Evolutionary conservation across 1,284 basidiomycete species (phyloP).

Genomic region (Earliella scabrosa): DNA sequence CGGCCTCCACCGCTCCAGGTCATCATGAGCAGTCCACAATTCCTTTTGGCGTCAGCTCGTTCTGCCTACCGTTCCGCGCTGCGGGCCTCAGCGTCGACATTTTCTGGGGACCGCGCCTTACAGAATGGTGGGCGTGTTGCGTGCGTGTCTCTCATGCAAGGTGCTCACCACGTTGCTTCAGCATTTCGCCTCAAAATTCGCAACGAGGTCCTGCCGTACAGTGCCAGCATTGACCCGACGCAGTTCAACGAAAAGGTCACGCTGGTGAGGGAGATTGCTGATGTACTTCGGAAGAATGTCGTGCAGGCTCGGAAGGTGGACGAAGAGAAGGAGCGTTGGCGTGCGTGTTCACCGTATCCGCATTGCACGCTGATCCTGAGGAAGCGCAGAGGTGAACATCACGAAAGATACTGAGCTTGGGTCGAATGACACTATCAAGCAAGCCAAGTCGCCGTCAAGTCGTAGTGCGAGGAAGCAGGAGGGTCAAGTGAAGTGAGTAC

Average conservation of each 20-base stretch:
- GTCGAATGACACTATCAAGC: constrained; percentile 72
- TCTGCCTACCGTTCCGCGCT: constrained; percentile 74
- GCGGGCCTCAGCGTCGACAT: constrained; percentile 67
- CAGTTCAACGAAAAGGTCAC: constrained; percentile 57
- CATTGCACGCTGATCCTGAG: background rate
- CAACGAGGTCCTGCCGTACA: constrained; percentile 48
- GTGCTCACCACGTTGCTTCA: constrained; percentile 34
- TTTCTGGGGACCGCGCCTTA: constrained; percentile 48
- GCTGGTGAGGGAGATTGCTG: constrained; percentile 65
- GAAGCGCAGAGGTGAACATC: constrained; percentile 57
- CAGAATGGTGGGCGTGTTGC: constrained; percentile 29
- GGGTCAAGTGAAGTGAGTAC: constrained; percentile 29
- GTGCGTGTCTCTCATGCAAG: constrained; percentile 16
- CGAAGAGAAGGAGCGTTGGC: constrained; percentile 53
- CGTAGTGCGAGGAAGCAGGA: constrained; percentile 47
- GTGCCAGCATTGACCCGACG: constrained; percentile 45
- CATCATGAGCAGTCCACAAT: constrained; percentile 33
- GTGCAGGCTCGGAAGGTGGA: constrained; percentile 64
- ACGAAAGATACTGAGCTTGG: constrained; percentile 77
- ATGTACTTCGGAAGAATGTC: constrained; percentile 70
- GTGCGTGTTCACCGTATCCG: constrained; percentile 41
- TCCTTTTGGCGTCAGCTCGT: constrained; percentile 54
- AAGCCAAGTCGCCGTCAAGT: constrained; percentile 47
- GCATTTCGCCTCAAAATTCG: constrained; percentile 75
- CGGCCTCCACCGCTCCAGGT: background rate